Percentiles rank a stretch among this genome's conserved stretches.
These are phyloP conservation scores for Boletus barrowsii DNA, from an alignment of 768 basidiomycete species.

Conservation along the genomic window DNA sequence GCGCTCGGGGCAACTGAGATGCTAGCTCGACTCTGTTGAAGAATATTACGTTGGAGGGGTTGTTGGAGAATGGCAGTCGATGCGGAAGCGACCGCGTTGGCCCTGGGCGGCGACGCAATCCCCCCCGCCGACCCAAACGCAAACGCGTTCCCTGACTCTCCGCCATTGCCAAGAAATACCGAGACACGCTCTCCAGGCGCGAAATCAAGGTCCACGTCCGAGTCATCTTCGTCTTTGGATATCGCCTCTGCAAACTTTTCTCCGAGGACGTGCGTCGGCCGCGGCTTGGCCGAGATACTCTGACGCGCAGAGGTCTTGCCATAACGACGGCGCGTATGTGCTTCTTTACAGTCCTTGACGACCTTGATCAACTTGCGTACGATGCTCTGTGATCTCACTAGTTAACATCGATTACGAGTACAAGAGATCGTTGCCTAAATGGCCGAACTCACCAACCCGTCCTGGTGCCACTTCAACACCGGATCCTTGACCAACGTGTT, in stretches of 20 bases:
- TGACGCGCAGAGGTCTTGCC: constrained; percentile 30
- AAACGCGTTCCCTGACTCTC: constrained; percentile 47
- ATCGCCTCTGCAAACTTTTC: constrained; percentile 64
- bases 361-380: constrained; percentile 82
- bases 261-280: constrained; percentile 49
- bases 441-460: constrained; percentile 62
- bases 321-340: constrained; percentile 46
- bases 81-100: constrained; percentile 50
- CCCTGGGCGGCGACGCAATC: constrained; percentile 35
- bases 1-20: constrained; percentile 26
- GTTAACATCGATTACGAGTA: constrained; percentile 4
- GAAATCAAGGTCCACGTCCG: constrained; percentile 79
- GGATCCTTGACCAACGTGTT: constrained; percentile 75
- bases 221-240: constrained; percentile 50
- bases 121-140: constrained; percentile 28
- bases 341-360: constrained; percentile 75
- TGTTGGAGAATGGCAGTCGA: constrained; percentile 65
- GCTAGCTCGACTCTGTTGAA: constrained; percentile 42
- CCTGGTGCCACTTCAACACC: constrained; percentile 59
- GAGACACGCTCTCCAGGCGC: constrained; percentile 46
- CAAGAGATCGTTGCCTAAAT: neutral
- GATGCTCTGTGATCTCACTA: constrained; percentile 51
- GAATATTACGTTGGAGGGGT: constrained; percentile 50
- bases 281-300: constrained; percentile 32
- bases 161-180: constrained; percentile 33